Conservation (phyloP, 129 eudicot species). For the Flaveria robusta region DNA sequence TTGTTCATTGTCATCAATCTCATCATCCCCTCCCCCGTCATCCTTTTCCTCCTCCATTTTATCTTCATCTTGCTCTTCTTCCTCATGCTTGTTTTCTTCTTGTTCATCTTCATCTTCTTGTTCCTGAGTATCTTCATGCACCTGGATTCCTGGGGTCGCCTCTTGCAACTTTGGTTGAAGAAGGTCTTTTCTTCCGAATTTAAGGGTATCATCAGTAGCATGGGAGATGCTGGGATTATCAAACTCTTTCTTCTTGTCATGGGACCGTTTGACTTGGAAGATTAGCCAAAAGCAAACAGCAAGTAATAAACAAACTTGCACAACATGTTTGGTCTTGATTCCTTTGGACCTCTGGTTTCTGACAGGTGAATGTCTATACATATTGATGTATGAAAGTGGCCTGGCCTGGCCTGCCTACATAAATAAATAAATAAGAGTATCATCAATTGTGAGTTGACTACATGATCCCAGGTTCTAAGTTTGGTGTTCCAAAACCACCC, state of each 20-base stretch:
- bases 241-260: constrained; percentile 66
- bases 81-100: constrained; percentile 43
- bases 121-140: constrained; percentile 41
- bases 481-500: too few relatives aligned
- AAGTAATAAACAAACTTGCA: constrained; percentile 70
- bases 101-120: constrained; percentile 48
- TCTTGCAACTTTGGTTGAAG: constrained; percentile 53
- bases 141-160: constrained; percentile 26
- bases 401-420: constrained; percentile 18
- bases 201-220: constrained; percentile 35
- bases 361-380: constrained; percentile 71
- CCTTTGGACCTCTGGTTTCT: constrained; percentile 74
- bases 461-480: too few relatives aligned
- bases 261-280: constrained; percentile 82
- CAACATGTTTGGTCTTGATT: constrained; percentile 52
- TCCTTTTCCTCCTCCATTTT: constrained; percentile 41
- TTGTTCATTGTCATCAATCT: constrained; percentile 49
- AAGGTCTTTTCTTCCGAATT: constrained; percentile 70
- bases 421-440: neutral
- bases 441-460: too few relatives aligned
- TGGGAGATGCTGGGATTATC: constrained; percentile 37
- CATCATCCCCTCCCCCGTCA: constrained; percentile 49
- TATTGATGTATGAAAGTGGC: constrained; percentile 19
- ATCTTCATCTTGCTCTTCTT: constrained; percentile 42
- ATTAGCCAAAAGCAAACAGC: constrained; percentile 87